These are phyloP conservation scores for Saraca asoca DNA, from an alignment of 331 rosid genomes.

Conservation along the genomic window DNA sequence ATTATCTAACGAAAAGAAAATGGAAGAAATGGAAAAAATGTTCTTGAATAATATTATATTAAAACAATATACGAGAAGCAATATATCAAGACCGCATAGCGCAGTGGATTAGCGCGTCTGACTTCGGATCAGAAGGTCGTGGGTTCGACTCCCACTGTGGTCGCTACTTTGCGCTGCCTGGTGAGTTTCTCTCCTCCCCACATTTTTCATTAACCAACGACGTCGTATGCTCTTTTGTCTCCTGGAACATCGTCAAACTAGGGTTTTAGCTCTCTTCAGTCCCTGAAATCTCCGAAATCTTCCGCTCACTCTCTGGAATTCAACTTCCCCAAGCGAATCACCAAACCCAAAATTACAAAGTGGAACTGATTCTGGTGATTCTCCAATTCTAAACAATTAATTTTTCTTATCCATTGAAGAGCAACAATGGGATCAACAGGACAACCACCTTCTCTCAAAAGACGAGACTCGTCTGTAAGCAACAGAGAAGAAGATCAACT, in stretches of 20 bases:
- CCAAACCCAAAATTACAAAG: background rate
- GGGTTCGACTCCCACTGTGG: constrained; percentile 99
- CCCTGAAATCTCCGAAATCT: too few relatives aligned
- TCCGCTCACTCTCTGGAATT: background rate
- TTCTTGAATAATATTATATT: too few relatives aligned
- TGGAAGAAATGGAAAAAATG: too few relatives aligned
- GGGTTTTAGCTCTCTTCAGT: constrained; percentile 2
- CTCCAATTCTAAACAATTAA: background rate
- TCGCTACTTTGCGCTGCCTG: constrained; percentile 23
- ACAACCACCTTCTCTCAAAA: constrained; percentile 49
- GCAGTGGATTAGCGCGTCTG: constrained; percentile 99
- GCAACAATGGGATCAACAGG: constrained; percentile 51
- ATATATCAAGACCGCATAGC: constrained; percentile 76
- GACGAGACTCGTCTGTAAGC: constrained; percentile 47
- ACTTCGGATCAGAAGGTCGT: constrained; percentile 99
- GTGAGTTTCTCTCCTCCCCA: too few relatives aligned
- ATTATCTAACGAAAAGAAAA: too few relatives aligned
- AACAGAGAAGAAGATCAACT: constrained; percentile 76
- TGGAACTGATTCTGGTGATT: background rate
- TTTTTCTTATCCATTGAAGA: constrained; percentile 3
- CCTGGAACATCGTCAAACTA: background rate
- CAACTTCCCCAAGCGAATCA: background rate
- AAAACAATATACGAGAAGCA: too few relatives aligned
- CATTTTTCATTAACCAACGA: too few relatives aligned
- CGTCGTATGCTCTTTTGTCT: background rate